Conservation (phyloP, 306 rosid species). For the Prunus davidiana region DNA sequence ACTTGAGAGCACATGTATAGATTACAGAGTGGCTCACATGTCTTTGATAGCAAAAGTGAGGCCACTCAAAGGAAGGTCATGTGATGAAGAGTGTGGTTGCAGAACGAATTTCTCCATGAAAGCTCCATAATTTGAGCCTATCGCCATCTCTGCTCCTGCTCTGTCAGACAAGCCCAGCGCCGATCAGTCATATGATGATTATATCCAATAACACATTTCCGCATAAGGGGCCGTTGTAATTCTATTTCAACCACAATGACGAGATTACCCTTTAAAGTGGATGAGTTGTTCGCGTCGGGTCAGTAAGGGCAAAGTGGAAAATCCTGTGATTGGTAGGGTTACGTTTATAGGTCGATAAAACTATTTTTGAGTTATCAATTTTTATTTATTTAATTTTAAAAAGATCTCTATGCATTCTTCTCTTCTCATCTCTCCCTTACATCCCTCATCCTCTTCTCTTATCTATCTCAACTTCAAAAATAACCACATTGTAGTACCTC, state of each 20-base stretch:
- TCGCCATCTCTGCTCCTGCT: constrained; percentile 41
- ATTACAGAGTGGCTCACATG: constrained; percentile 47
- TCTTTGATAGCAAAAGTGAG: constrained; percentile 94
- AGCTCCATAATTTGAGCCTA: constrained; percentile 54
- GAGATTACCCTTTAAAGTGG: background rate
- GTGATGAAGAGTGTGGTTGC: constrained; percentile 43
- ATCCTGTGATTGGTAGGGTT: background rate
- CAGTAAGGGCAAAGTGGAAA: background rate
- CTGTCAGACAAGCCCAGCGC: background rate
- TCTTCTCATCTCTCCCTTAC: too few relatives aligned
- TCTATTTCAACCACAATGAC: background rate
- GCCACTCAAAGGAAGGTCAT: constrained; percentile 51
- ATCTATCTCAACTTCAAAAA: too few relatives aligned
- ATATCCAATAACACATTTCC: too few relatives aligned
- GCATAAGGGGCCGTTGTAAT: background rate
- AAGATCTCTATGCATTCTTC: too few relatives aligned
- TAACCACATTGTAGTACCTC: too few relatives aligned
- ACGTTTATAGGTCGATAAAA: too few relatives aligned
- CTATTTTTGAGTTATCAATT: too few relatives aligned
- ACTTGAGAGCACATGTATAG: background rate
- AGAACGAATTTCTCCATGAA: constrained; percentile 68
- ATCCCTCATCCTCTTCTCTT: too few relatives aligned
- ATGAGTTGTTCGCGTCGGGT: background rate
- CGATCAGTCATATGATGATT: background rate
- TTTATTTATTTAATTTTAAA: too few relatives aligned